These are phyloP conservation scores for Oldenlandia corymbosa DNA, from an alignment of 257 asterid species.

Conservation along the genomic window DNA sequence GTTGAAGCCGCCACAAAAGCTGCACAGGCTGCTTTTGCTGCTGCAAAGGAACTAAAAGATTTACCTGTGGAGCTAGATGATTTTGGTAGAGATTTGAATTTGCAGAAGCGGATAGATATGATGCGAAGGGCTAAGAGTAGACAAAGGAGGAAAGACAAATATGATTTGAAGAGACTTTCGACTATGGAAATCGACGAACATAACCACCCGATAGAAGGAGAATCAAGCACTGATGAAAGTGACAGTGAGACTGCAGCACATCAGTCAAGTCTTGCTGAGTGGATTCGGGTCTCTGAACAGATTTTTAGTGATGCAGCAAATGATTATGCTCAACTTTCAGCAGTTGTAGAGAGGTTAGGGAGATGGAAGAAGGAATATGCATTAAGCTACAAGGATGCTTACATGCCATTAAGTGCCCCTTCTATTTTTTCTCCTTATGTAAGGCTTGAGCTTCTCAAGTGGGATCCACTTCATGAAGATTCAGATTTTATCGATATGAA, in stretches of 20 bases:
- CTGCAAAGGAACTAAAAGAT: constrained; percentile 48
- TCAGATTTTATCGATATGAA: constrained; percentile 79
- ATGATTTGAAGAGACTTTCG: constrained; percentile 60
- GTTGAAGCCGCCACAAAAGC: constrained; percentile 62
- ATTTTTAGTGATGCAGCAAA: constrained; percentile 83
- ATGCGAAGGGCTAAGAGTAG: constrained; percentile 72
- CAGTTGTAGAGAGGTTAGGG: constrained; percentile 66
- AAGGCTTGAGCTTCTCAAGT: constrained; percentile 88
- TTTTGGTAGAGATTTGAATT: constrained; percentile 75
- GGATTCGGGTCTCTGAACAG: constrained; percentile 75
- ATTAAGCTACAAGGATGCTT: constrained; percentile 85
- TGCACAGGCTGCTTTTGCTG: constrained; percentile 54
- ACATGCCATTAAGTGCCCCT: constrained; percentile 76
- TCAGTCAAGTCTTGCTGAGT: constrained; percentile 62
- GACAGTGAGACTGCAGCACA: constrained; percentile 81
- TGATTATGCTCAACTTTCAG: constrained; percentile 69
- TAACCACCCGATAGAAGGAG: constrained; percentile 74
- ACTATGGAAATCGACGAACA: constrained; percentile 45
- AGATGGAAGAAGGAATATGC: constrained; percentile 78
- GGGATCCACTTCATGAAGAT: constrained; percentile 94
- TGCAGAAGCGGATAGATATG: constrained; percentile 73
- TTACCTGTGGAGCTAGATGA: constrained; percentile 80
- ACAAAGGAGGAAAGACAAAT: constrained; percentile 51
- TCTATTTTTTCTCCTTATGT: constrained; percentile 90
- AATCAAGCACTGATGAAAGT: constrained; percentile 95